Conservation (phyloP, 75 land plant species). For the Gnetum montanum region DNA sequence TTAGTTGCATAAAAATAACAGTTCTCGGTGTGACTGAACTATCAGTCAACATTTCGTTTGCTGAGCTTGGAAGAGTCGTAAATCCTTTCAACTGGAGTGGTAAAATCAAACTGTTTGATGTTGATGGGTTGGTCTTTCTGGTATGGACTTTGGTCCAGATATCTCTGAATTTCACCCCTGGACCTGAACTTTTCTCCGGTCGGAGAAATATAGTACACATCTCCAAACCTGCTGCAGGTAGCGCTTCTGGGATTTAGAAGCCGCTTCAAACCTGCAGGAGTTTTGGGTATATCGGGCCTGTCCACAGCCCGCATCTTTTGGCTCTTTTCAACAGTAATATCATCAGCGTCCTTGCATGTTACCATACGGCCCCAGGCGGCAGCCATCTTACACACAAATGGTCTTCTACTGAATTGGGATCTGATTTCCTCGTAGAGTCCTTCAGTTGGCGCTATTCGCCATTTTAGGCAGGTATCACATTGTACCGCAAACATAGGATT, state of each 20-base stretch:
- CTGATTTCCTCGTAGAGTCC: constrained; percentile 69
- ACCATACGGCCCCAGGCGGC: constrained; percentile 22
- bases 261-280: constrained; percentile 25
- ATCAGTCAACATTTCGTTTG: too few species aligned
- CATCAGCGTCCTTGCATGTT: constrained; percentile 53
- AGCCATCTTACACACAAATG: constrained; percentile 45
- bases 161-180: background rate
- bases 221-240: background rate
- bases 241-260: background rate
- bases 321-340: too few species aligned
- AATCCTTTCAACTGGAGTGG: too few species aligned
- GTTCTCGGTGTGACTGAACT: too few species aligned
- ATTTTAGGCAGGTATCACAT: constrained; percentile 59
- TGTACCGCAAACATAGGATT: too few species aligned
- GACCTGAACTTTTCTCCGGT: constrained; percentile 4
- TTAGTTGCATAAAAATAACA: too few species aligned
- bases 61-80: too few species aligned
- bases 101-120: too few species aligned
- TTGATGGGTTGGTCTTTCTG: too few species aligned
- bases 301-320: constrained; percentile 66
- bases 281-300: constrained; percentile 59
- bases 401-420: constrained; percentile 31
- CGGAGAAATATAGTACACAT: constrained; percentile 8
- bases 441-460: constrained; percentile 60
- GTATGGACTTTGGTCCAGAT: constrained; percentile 3